A percentile compares a stretch with the other conserved stretches of the same genome.
phyloP scores from a whole-genome alignment of 306 rosid genomes.

The Astragalus glycyphyllos region DNA sequence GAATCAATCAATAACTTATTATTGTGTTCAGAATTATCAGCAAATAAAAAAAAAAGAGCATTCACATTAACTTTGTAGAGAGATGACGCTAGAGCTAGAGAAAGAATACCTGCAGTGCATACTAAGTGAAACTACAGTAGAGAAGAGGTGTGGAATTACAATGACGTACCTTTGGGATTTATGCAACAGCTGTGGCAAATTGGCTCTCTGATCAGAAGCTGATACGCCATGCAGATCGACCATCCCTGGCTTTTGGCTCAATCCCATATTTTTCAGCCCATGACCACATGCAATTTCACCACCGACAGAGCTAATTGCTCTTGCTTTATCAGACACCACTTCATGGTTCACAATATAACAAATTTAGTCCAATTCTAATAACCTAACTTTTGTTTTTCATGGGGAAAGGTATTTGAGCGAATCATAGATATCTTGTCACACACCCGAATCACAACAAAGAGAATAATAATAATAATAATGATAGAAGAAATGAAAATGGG shows the following conservation, averaged over 20 bases:
- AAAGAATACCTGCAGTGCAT: too few species aligned
- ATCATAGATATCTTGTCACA: conserved; percentile 57
- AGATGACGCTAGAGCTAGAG: too few species aligned
- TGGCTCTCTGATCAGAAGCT: conserved; percentile 42
- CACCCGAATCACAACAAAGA: conserved; percentile 59
- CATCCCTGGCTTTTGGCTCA: conserved; percentile 50
- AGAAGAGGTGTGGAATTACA: not conserved
- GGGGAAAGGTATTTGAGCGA: conserved; percentile 39
- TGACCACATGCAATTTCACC: conserved; percentile 63
- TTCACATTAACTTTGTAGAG: too few species aligned
- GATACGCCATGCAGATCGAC: conserved; percentile 42
- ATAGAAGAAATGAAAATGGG: conserved; percentile 43
- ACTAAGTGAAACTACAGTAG: not conserved
- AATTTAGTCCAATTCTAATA: conserved; percentile 11
- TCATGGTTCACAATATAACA: not conserved
- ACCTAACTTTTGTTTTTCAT: conserved; percentile 36
- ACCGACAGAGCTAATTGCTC: conserved; percentile 37
- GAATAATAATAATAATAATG: conserved; percentile 42
- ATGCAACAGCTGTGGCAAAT: conserved; percentile 35
- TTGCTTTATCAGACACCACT: conserved; percentile 56
- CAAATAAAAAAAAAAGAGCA: too few species aligned
- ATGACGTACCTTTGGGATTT: conserved; percentile 45
- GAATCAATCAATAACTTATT: too few species aligned
- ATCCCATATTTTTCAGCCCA: conserved; percentile 53
- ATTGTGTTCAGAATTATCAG: too few species aligned